These are phyloP conservation scores for Annulohypoxylon truncatum DNA, from an alignment of 2,329 filamentous ascomycete genomes.

Conservation along the genomic window DNA sequence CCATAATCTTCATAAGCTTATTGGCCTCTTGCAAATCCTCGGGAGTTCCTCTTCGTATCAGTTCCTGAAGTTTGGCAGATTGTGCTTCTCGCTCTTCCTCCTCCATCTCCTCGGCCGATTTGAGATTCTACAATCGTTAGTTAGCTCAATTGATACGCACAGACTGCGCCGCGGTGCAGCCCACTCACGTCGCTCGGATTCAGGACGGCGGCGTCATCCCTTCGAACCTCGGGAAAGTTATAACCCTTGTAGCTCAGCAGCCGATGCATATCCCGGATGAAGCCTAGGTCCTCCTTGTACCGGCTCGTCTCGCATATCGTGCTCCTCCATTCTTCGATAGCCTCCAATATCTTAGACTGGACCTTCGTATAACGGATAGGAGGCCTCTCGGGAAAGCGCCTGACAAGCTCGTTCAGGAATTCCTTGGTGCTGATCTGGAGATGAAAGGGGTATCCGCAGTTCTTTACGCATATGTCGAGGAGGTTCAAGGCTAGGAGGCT, in stretches of 20 bases:
- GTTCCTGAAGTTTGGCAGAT: conserved; percentile 96
- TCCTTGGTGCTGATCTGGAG: conserved; percentile 99
- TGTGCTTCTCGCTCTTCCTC: conserved; percentile 95
- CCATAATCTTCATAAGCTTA: conserved; percentile 98
- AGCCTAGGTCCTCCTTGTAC: conserved; percentile 96
- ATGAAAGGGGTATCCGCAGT: conserved; percentile 99
- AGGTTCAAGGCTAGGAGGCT: conserved; percentile 89
- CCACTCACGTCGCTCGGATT: conserved; percentile 96
- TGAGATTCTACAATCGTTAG: conserved; percentile 75
- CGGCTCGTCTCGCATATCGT: conserved; percentile 98
- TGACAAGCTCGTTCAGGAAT: conserved; percentile 97
- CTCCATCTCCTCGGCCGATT: conserved; percentile 98
- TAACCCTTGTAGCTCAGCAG: conserved; percentile 97
- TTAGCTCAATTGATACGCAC: conserved; percentile 44
- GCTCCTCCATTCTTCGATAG: conserved; percentile 97
- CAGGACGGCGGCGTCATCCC: conserved; percentile 94
- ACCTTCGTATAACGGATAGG: conserved; percentile 87
- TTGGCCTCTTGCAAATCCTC: conserved; percentile 97
- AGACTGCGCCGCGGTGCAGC: conserved; percentile 59
- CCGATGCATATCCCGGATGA: conserved; percentile 97
- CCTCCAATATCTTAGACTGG: conserved; percentile 91
- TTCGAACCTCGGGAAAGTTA: conserved; percentile 89
- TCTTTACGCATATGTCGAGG: conserved; percentile 99
- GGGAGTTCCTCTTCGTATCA: conserved; percentile 91
- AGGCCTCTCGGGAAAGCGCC: conserved; percentile 93